Base-by-base conservation (phyloP, 179 eudicot species). In the Patellifolia procumbens region DNA sequence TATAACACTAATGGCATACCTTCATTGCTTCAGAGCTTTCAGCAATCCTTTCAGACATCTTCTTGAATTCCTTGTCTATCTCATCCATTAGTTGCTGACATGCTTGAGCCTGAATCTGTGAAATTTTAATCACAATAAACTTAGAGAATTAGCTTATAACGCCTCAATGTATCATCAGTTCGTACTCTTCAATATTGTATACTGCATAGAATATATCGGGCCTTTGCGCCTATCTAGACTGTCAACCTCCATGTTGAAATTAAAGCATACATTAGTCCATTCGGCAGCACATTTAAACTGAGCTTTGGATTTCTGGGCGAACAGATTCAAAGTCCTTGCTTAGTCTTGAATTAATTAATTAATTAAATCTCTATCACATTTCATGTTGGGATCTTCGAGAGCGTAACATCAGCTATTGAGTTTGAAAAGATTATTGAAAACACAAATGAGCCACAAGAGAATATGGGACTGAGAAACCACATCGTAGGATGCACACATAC, bases 1-100 rank as follows among this genome's bases (percentile, higher is more conserved):
- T 17, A 49, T 76, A 66, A 49, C 51, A 34, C 28, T 19, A 48
- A 43, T 76, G 55, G 8, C 19, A 56, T 73, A 91, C 97, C 93
- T 89, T 86, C 88, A 89, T 89, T 79, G 91, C 89, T 78, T 91
- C 96, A 73, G 81, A 81, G 71, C 85, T 88, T 83, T 89, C 93
- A 75, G 60, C 73, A 37, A 92, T 91, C 79, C 84, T 76, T 49
- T 88, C 92, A 74, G 87, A 78, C 79, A 87, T 86, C 87, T 89
- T 89, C 88, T 86, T 89, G 68, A 80, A 84, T 76, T 91, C 97
- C 85, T 85, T 89, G 68, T 91, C 93, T 17, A 88, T 89, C 77
- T 84, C 95, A 85, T 89, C 90, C 84, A 73, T 83, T 70, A 87
- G 80, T 62, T 89, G 89, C 75, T 89, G 93, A 76, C 97, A 89